phyloP scores from a whole-genome alignment of 495 filamentous ascomycete genomes.

The Xylaria cubensis region DNA sequence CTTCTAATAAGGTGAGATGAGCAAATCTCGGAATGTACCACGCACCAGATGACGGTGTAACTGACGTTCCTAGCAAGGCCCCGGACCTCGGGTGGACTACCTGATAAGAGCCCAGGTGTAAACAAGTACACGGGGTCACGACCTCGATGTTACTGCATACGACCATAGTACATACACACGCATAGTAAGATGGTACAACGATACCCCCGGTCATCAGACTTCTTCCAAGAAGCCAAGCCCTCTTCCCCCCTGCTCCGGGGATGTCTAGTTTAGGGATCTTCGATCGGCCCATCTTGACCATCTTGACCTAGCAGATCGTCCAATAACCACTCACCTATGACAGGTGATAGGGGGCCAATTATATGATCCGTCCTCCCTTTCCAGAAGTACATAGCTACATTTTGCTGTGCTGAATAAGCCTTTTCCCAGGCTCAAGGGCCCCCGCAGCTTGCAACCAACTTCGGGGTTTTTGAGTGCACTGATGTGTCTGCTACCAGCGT shows the following conservation, averaged over 20 bases:
- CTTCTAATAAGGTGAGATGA: conserved; percentile 39
- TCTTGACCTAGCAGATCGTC: conserved; percentile 35
- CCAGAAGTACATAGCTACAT: conserved; percentile 29
- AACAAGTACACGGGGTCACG: neutral
- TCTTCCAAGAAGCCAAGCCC: conserved; percentile 9
- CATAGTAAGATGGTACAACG: conserved; percentile 13
- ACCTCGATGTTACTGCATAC: conserved; percentile 17
- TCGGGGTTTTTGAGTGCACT: conserved; percentile 5
- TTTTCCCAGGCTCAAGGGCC: conserved; percentile 13
- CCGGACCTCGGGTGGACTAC: conserved; percentile 17
- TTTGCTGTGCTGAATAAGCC: conserved; percentile 15
- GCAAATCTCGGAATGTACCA: conserved; percentile 40
- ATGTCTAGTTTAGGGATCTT: conserved; percentile 22
- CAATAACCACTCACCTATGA: conserved; percentile 34
- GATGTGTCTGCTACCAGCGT: conserved; percentile 1
- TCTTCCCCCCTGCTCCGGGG: conserved; percentile 3
- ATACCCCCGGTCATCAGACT: neutral
- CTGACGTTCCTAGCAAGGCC: conserved; percentile 24
- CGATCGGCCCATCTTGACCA: conserved; percentile 18
- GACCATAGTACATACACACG: conserved; percentile 11
- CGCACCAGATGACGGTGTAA: conserved; percentile 30
- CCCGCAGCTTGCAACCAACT: conserved; percentile 8
- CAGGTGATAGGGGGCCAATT: conserved; percentile 34
- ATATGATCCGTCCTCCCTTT: conserved; percentile 37
- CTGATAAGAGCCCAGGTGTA: conserved; percentile 3